phyloP scores from a whole-genome alignment of 2,329 filamentous ascomycete species.

The Beauveria brongniartii region DNA sequence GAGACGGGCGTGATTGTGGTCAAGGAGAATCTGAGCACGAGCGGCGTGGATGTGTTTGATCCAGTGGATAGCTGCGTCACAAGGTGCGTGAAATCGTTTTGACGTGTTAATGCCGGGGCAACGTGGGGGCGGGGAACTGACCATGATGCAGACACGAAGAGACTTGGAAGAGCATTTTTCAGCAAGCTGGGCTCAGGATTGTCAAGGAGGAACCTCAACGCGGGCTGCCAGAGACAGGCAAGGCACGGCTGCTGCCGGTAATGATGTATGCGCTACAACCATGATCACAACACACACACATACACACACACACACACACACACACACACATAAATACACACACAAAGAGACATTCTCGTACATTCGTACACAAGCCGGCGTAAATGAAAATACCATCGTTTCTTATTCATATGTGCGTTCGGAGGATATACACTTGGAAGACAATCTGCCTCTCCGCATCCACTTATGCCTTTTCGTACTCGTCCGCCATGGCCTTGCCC shows the following conservation, averaged over 20 bases:
- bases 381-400: background rate
- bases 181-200: conserved; percentile 59
- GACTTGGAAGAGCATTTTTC: conserved; percentile 64
- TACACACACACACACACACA: background rate
- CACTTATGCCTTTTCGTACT: conserved; percentile 18
- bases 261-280: conserved; percentile 69
- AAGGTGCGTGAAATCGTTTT: conserved; percentile 31
- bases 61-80: conserved; percentile 70
- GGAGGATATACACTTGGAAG: background rate
- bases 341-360: background rate
- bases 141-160: conserved; percentile 48
- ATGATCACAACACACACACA: background rate
- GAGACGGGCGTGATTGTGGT: conserved; percentile 28
- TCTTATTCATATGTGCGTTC: background rate
- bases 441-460: too few species aligned
- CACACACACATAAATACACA: background rate
- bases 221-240: conserved; percentile 54
- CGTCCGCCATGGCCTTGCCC: conserved; percentile 45
- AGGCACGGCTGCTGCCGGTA: conserved; percentile 54
- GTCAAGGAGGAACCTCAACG: conserved; percentile 63
- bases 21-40: conserved; percentile 62
- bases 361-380: background rate
- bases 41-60: conserved; percentile 61
- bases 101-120: too few species aligned
- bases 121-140: background rate